Base-by-base conservation (phyloP, 345 rosid genomes). In the Camelina sativa region DNA sequence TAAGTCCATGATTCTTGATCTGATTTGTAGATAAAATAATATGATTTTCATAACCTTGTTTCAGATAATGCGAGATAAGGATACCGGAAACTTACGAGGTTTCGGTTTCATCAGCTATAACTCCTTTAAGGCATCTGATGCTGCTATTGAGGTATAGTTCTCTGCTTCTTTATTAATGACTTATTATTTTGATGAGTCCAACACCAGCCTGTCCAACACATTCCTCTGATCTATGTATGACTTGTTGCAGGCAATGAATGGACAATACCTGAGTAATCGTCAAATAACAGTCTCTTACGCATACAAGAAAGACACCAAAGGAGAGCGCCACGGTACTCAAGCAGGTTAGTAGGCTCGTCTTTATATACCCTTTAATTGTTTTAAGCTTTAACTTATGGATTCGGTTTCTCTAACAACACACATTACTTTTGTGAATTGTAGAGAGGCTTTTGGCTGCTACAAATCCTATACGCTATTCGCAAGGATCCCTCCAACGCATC, bases 201-300 rank as follows among this genome's bases (percentile, higher is more conserved):
- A 32, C 35, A 32, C 35, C n/a, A n/a, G n/a, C n/a, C n/a, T n/a
- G 7, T 32, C 7, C 35, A 32, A 32, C 35, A 32, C 35, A 32
- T 6, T 43, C n/a, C 6, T 12, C 15, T 43, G 47, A 43, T 43
- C 5, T 43, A 4, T 43, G 15, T 41, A 0, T 41, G 5, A 41
- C 13, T 10, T 25, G 46, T 41, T 41, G 15, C 17, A 44, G 48
- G 17, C 48, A 44, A 44, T 44, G 48, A 44, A 5, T 13, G 48
- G 48, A 44, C 48, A 44, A 44, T 44, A 44, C 5, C 16, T 44
- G 16, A 12, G 96, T 83, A 94, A 94, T 71, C 90, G 95, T 38
- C 96, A 91, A 81, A 90, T 94, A 79, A 90, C 98, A 25, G 98
- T 90, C 37, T 91, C 98, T 8, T 91, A 93, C 76, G 98, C 97